Evolutionary conservation across 1,284 basidiomycete species (phyloP), one percentile per base, ranked within the genome.

Genomic region (Filobasidium uniguttulatum): DNA sequence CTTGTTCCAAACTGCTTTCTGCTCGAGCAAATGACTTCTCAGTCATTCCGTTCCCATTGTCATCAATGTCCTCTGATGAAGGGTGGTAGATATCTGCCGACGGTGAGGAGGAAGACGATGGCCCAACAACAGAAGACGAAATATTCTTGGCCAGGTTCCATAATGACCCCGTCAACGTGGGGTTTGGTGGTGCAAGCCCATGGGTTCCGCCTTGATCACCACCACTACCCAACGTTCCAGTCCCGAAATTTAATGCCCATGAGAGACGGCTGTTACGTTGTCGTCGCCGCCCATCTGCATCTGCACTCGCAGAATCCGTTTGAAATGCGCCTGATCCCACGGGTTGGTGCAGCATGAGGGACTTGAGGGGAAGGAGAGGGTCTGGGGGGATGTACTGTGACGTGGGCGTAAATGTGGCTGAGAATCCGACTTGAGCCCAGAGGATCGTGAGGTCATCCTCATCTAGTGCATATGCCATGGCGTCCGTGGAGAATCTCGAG

Each of bases 381-480:
- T 71, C 69, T 17, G 69, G 68, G 0, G 69, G 69, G 36, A 71
- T 69, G 47, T 70, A 63, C 3, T 60, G 51, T 20, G 62, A 58
- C 0, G 68, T 67, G 23, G 69, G 69, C 19, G 67, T 62, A 36
- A 71, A 67, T 2, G 60, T 62, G 1, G 63, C 68, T 7, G 62
- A 55, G 2, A 70, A 57, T 1, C 63, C 63, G 6, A 66, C 64
- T 35, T 68, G 62, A 0, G 68, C 68, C 68, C 68, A 70, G 2
- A 68, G 55, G 15, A 71, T 59, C 0, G 59, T 69, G 0, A 63
- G 63, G 1, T 56, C 8, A 28, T 40, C 20, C 28, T 50, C 26
- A 19, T 43, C 40, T 26, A 29, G 40, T 10, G 5, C 8, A 5
- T 10, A 10, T 33, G 9, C n/a, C 31, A n/a, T 33, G 31, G n/a